phyloP scores from a whole-genome alignment of 2,329 filamentous ascomycete species.

The Colletotrichum ledebouriae region DNA sequence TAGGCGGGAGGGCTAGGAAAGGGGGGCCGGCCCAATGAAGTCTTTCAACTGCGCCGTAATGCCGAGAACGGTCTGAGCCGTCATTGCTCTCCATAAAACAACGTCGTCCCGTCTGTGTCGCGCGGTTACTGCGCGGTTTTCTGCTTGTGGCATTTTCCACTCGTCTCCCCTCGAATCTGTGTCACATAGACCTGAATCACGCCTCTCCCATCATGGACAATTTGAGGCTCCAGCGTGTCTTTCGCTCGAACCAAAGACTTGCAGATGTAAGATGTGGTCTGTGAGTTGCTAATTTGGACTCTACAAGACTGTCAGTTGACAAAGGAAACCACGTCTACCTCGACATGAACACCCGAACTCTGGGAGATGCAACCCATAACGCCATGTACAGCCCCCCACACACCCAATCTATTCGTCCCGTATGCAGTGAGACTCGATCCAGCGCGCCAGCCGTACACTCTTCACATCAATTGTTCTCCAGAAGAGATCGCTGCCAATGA shows the following conservation, averaged over 20 bases:
- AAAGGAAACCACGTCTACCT: constrained; percentile 23
- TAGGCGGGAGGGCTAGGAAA: constrained; percentile 4
- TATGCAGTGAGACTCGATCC: constrained; percentile 56
- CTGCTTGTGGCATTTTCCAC: neutral
- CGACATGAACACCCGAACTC: constrained; percentile 18
- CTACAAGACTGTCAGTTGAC: constrained; percentile 12
- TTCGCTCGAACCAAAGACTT: neutral
- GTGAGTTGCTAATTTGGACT: neutral
- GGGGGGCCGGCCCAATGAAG: constrained; percentile 16
- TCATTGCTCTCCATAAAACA: constrained; percentile 1
- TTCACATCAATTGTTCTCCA: constrained; percentile 68
- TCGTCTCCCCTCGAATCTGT: neutral
- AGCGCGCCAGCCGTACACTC: constrained; percentile 60
- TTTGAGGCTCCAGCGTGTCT: neutral
- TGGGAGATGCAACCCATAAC: constrained; percentile 8
- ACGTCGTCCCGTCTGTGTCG: constrained; percentile 12
- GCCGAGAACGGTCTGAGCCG: constrained; percentile 1
- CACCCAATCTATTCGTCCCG: constrained; percentile 22
- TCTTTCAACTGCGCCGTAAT: constrained; percentile 7
- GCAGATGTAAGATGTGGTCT: neutral
- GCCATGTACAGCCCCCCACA: neutral
- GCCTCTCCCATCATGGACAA: neutral
- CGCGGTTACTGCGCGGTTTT: neutral
- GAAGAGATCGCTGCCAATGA: constrained; percentile 71
- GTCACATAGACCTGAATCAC: neutral